phyloP scores from a whole-genome alignment of 495 filamentous ascomycete species.

The Trichoderma parareesei region DNA sequence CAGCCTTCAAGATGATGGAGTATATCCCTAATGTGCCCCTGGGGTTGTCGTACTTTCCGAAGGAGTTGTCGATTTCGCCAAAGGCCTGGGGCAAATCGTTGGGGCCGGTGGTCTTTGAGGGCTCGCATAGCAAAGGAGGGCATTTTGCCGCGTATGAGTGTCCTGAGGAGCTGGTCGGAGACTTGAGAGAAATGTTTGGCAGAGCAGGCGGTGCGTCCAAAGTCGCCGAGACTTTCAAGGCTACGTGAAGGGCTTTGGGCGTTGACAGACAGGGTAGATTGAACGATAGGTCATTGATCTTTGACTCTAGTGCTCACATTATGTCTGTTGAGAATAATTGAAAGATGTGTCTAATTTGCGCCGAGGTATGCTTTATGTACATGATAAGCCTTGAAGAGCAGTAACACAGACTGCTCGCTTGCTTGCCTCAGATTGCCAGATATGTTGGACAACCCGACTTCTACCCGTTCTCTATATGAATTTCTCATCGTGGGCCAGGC shows the following conservation, averaged over 20 bases:
- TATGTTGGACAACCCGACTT: neutral
- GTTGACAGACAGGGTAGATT: too few relatives aligned
- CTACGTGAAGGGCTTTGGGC: neutral
- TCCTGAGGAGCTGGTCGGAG: slow-evolving; percentile 44
- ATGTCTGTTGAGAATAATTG: too few relatives aligned
- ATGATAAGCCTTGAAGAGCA: neutral
- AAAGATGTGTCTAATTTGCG: neutral
- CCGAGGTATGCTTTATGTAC: neutral
- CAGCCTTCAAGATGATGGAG: neutral
- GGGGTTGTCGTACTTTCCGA: slow-evolving; percentile 44
- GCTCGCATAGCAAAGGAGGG: slow-evolving; percentile 44
- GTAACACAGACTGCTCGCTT: neutral
- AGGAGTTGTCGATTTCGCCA: slow-evolving; percentile 45
- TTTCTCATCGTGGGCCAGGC: neutral
- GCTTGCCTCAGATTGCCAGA: neutral
- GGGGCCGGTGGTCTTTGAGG: slow-evolving; percentile 48
- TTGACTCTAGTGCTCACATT: too few relatives aligned
- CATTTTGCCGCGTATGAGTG: slow-evolving; percentile 57
- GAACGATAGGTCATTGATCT: too few relatives aligned
- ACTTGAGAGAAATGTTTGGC: slow-evolving; percentile 51
- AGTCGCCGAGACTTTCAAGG: slow-evolving; percentile 15
- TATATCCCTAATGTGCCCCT: slow-evolving; percentile 38
- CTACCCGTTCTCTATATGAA: neutral
- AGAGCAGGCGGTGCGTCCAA: slow-evolving; percentile 21
- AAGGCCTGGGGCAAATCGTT: slow-evolving; percentile 40